phyloP scores from a whole-genome alignment of 139 green algal genomes.

The Pleodorina starrii region DNA sequence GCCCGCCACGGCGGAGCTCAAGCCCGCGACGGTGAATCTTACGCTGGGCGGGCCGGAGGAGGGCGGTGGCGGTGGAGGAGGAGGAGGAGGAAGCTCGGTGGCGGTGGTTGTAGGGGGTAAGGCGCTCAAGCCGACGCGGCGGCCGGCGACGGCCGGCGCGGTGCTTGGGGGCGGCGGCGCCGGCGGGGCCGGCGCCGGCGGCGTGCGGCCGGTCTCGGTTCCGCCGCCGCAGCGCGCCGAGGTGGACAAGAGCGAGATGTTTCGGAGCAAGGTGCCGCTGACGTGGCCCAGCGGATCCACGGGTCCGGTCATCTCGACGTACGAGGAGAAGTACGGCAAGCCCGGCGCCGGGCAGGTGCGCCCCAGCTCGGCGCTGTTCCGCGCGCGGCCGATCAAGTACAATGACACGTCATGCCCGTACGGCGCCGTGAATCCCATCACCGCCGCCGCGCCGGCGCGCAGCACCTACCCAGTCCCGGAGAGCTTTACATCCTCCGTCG shows the following conservation, averaged over 20 bases:
- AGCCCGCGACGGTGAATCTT: constrained; percentile 6
- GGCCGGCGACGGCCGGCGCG: constrained; percentile 16
- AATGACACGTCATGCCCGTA: constrained; percentile 45
- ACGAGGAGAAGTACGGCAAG: constrained; percentile 51
- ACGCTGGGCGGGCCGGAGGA: neutral
- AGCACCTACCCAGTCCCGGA: constrained; percentile 52
- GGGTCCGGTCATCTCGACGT: constrained; percentile 20
- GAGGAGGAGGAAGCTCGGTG: neutral
- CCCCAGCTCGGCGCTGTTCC: neutral
- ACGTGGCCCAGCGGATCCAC: constrained; percentile 33
- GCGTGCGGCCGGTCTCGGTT: neutral
- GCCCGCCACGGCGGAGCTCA: neutral
- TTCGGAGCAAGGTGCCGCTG: constrained; percentile 46
- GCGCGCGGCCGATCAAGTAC: neutral
- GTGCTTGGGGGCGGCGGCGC: neutral
- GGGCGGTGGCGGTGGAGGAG: neutral
- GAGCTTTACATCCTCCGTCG: neutral
- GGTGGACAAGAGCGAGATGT: constrained; percentile 20
- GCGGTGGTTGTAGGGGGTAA: neutral
- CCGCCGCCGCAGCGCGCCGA: neutral
- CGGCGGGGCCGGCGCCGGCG: neutral
- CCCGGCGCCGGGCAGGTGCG: neutral
- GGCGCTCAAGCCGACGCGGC: constrained; percentile 22
- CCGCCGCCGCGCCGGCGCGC: constrained; percentile 31
- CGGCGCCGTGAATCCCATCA: constrained; percentile 57